Percentiles rank a stretch among this genome's conserved stretches.
These are phyloP conservation scores for Geranium incanum DNA, from an alignment of 441 rosid species.

Conservation along the genomic window DNA sequence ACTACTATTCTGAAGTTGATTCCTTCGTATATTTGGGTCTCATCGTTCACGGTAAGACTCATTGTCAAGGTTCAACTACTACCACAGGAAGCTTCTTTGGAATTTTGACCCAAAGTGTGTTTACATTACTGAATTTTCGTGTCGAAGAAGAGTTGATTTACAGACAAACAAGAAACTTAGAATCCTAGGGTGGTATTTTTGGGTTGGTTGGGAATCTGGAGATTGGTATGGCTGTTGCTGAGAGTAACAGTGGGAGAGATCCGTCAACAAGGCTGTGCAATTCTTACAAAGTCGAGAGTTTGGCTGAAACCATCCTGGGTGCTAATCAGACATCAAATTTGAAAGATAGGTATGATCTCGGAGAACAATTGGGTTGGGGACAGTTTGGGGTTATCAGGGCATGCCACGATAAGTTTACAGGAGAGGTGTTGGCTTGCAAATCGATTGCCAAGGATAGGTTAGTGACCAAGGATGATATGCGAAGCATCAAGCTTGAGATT, in stretches of 20 bases:
- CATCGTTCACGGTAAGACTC: constrained; percentile 15
- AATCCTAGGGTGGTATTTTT: constrained; percentile 12
- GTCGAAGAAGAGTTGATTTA: not conserved
- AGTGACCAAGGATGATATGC: constrained; percentile 44
- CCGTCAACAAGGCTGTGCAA: constrained; percentile 31
- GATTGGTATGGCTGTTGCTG: constrained; percentile 50
- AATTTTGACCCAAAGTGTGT: constrained; percentile 22
- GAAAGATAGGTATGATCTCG: constrained; percentile 43
- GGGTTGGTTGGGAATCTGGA: constrained; percentile 22
- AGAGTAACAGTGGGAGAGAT: constrained; percentile 33
- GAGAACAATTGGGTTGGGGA: constrained; percentile 61
- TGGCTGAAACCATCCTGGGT: constrained; percentile 42
- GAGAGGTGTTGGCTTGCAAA: constrained; percentile 57
- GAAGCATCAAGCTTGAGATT: constrained; percentile 58
- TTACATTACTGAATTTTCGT: constrained; percentile 3
- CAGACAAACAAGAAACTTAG: constrained; percentile 4
- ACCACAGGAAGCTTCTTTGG: constrained; percentile 22
- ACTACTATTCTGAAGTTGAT: not conserved
- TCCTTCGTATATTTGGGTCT: constrained; percentile 11
- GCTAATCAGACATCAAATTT: constrained; percentile 36
- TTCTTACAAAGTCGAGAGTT: constrained; percentile 36
- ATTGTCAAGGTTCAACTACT: constrained; percentile 17
- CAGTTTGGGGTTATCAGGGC: constrained; percentile 60
- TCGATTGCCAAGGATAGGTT: constrained; percentile 57
- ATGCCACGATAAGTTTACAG: constrained; percentile 49